Conservation (phyloP, 192 early-diverging fungal species). For the Gamsiella multidivaricata region DNA sequence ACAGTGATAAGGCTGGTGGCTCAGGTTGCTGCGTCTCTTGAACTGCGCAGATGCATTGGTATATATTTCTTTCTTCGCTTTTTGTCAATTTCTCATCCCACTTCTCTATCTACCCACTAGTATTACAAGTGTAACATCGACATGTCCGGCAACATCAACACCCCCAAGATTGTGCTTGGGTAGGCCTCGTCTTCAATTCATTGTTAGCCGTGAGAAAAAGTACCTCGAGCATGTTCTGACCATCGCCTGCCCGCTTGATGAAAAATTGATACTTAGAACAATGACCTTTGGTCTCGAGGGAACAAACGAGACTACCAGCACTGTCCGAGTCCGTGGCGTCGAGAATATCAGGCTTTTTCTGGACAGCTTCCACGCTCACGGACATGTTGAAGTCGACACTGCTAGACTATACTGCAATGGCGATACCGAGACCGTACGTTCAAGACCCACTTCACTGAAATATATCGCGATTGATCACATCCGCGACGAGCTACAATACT, state of each 20-base stretch:
- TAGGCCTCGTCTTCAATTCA: not conserved
- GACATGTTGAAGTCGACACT: constrained; percentile 18
- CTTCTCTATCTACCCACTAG: not conserved
- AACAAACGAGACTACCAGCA: not conserved
- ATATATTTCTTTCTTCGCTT: not conserved
- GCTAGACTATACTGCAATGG: constrained; percentile 12
- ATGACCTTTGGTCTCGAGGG: constrained; percentile 40
- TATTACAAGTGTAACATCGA: no score
- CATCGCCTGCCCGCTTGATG: not conserved
- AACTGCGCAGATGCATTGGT: not conserved
- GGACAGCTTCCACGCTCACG: constrained; percentile 14
- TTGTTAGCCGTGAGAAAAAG: not conserved
- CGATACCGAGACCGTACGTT: constrained; percentile 12
- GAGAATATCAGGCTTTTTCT: constrained; percentile 6
- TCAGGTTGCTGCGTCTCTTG: no score
- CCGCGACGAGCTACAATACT: not conserved
- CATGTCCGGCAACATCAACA: not conserved
- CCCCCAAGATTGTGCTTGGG: constrained; percentile 24
- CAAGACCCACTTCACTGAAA: not conserved
- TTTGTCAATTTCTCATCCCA: not conserved
- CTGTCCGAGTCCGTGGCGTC: constrained; percentile 11
- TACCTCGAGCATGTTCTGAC: no score
- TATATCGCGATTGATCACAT: not conserved
- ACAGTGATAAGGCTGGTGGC: no score
- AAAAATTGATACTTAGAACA: constrained; percentile 10